These are phyloP conservation scores for Cytospora piceicola DNA, from an alignment of 2,329 filamentous ascomycete genomes.

Conservation along the genomic window DNA sequence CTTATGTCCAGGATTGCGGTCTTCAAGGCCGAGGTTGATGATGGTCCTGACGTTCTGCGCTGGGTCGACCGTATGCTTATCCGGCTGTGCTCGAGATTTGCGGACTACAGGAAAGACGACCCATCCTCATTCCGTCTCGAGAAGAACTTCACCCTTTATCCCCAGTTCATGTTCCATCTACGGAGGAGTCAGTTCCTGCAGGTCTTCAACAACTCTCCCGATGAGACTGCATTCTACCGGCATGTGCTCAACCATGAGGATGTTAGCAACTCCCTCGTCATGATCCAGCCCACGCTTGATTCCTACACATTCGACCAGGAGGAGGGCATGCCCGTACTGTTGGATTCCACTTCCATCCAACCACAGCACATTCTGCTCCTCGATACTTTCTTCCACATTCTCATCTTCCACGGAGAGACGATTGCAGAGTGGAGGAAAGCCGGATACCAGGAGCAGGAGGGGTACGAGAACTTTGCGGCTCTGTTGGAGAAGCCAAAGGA, in stretches of 20 bases:
- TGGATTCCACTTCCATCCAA: slow-evolving; percentile 96
- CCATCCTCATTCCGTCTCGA: slow-evolving; percentile 95
- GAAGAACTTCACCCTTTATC: slow-evolving; percentile 98
- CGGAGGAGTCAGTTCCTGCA: slow-evolving; percentile 96
- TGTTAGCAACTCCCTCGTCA: slow-evolving; percentile 92
- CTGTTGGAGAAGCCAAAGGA: slow-evolving; percentile 94
- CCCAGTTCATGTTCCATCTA: slow-evolving; percentile 99
- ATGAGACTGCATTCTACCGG: slow-evolving; percentile 98
- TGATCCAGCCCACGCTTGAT: slow-evolving; percentile 98
- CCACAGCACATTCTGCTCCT: slow-evolving; percentile 90
- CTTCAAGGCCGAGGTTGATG: slow-evolving; percentile 97
- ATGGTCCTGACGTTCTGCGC: slow-evolving; percentile 94
- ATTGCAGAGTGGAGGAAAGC: slow-evolving; percentile 98
- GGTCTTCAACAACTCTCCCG: slow-evolving; percentile 98
- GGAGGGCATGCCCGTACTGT: slow-evolving; percentile 86
- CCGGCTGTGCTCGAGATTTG: slow-evolving; percentile 91
- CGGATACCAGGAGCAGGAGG: slow-evolving; percentile 96
- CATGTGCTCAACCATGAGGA: slow-evolving; percentile 98
- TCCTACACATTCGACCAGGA: slow-evolving; percentile 98
- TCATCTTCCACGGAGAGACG: slow-evolving; percentile 98
- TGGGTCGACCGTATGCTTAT: slow-evolving; percentile 99
- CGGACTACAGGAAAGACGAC: slow-evolving; percentile 97
- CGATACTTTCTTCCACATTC: slow-evolving; percentile 98
- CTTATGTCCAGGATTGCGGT: slow-evolving; percentile 99
- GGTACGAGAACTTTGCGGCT: slow-evolving; percentile 92